Evolutionary conservation across 257 asterid genomes (phyloP).

Genomic region (Solanum bukasovii): DNA sequence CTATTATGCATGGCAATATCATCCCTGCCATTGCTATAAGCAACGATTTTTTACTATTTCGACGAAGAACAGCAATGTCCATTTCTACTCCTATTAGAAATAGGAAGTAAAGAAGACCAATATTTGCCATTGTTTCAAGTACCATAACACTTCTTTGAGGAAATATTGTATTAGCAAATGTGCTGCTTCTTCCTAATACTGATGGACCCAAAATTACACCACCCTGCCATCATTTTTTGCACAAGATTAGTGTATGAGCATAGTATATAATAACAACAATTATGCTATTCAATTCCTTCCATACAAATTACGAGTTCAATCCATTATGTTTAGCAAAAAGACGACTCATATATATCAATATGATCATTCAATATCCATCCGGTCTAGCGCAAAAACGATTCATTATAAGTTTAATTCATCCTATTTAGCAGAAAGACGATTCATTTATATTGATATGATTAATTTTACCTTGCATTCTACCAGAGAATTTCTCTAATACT

Average conservation of each 20-base stretch:
- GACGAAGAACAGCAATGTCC: slow-evolving; percentile 71
- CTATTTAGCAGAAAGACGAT: not conserved
- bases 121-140: slow-evolving; percentile 91
- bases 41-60: slow-evolving; percentile 57
- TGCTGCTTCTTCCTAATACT: slow-evolving; percentile 43
- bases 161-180: slow-evolving; percentile 44
- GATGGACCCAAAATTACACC: slow-evolving; percentile 92
- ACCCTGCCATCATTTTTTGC: slow-evolving; percentile 36
- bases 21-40: slow-evolving; percentile 62
- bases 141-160: slow-evolving; percentile 94
- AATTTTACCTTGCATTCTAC: not conserved
- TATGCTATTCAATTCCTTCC: not conserved
- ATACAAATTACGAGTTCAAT: not conserved
- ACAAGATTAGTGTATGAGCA: not conserved
- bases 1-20: slow-evolving; percentile 68
- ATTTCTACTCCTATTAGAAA: slow-evolving; percentile 90
- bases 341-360: not conserved
- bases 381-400: not conserved
- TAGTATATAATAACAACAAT: not conserved
- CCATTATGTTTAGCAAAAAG: not conserved
- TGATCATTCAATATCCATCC: not conserved
- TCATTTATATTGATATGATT: not conserved
- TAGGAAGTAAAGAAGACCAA: slow-evolving; percentile 84
- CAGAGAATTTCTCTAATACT: not conserved
- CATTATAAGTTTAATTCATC: not conserved